Conservation (phyloP, 495 filamentous ascomycete species). For the Geoglossum glabrum region DNA sequence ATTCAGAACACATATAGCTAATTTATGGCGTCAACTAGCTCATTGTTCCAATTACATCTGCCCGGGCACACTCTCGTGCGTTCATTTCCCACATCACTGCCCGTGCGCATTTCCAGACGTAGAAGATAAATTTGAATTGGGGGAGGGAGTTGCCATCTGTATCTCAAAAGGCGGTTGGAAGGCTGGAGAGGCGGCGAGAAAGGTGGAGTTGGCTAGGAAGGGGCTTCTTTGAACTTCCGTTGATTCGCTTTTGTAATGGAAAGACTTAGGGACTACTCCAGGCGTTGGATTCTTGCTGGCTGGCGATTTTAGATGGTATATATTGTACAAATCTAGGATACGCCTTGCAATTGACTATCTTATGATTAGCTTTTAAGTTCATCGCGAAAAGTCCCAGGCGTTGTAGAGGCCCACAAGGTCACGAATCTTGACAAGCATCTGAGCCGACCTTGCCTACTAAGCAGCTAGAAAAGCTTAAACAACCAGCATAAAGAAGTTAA, state of each 20-base stretch:
- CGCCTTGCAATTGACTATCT: background rate
- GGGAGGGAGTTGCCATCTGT: conserved; percentile 63
- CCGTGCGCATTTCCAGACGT: conserved; percentile 63
- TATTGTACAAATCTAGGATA: background rate
- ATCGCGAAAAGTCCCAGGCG: no score
- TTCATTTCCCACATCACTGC: conserved; percentile 85
- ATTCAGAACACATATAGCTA: background rate
- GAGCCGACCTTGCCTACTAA: no score
- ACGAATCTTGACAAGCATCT: no score
- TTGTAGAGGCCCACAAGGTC: no score
- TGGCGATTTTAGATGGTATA: background rate
- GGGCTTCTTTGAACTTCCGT: conserved; percentile 41
- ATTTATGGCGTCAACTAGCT: conserved; percentile 20
- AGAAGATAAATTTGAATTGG: conserved; percentile 78
- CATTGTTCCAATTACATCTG: conserved; percentile 83
- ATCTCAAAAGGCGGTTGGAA: conserved; percentile 66
- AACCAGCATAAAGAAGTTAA: no score
- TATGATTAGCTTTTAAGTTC: no score
- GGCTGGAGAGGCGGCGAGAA: conserved; percentile 49
- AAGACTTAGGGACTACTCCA: background rate
- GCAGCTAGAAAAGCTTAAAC: no score
- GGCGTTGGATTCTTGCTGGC: background rate
- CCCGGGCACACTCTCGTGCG: conserved; percentile 73
- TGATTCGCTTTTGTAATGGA: background rate
- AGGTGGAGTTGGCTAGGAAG: conserved; percentile 66